Evolutionary conservation across 108 stramenopile genomes (phyloP).

Genomic region (Cyclotella sp.): DNA sequence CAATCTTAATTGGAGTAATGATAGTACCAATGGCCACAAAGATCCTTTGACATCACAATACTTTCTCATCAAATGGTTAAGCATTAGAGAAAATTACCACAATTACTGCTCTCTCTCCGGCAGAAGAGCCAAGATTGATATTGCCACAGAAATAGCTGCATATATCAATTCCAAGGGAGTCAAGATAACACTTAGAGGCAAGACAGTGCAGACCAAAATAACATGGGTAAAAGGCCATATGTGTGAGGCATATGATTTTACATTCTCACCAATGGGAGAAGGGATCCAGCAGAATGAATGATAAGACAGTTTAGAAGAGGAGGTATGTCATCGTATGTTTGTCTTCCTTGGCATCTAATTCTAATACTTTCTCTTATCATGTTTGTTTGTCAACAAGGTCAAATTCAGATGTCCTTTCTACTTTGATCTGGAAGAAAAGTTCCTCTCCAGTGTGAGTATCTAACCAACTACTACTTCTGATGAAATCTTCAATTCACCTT

Average conservation of each 20-base stretch:
- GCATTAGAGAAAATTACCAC: background rate
- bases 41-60: conserved; percentile 1
- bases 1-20: conserved; percentile 15
- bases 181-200: background rate
- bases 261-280: background rate
- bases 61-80: conserved; percentile 5
- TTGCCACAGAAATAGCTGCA: background rate
- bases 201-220: no score
- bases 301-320: background rate
- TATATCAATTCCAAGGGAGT: conserved; percentile 9
- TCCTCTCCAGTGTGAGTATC: no score
- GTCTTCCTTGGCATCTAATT: no score
- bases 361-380: no score
- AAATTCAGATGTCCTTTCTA: no score
- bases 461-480: no score
- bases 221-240: no score
- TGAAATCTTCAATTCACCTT: no score
- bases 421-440: no score
- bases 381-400: no score
- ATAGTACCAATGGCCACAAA: background rate
- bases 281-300: background rate
- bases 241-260: no score
- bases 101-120: background rate
- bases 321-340: no score
- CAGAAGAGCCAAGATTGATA: background rate